A percentile compares a stretch with the other conserved stretches of the same genome.
These are phyloP conservation scores for Chenopodium berlandieri DNA, from an alignment of 148 eudicot species.

Conservation along the genomic window DNA sequence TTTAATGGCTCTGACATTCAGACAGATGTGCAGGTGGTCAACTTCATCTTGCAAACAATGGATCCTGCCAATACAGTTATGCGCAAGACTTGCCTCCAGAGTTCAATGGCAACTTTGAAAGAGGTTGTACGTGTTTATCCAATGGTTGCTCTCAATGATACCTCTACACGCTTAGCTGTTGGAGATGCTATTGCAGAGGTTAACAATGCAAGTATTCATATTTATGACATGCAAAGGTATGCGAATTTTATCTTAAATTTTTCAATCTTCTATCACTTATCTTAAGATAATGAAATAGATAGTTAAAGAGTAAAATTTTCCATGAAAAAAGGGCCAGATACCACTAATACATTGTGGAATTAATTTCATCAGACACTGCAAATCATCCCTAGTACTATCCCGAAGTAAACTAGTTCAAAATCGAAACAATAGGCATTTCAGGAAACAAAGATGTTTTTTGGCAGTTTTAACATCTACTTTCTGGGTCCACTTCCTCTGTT, in stretches of 20 bases:
- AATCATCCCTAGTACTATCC: not conserved
- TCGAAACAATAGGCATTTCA: not conserved
- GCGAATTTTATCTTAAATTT: not conserved
- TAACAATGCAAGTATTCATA: slow-evolving; percentile 66
- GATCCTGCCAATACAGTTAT: slow-evolving; percentile 85
- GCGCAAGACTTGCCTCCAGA: slow-evolving; percentile 83
- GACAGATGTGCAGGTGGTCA: slow-evolving; percentile 88
- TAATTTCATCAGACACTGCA: not conserved
- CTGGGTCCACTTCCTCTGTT: not conserved
- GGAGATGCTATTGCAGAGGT: slow-evolving; percentile 91
- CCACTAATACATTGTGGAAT: not conserved
- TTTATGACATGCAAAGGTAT: slow-evolving; percentile 95
- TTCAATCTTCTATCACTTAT: not conserved
- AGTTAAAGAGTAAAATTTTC: not conserved
- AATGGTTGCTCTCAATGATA: slow-evolving; percentile 84
- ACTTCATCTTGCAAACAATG: slow-evolving; percentile 87
- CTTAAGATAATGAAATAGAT: not conserved
- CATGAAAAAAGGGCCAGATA: not conserved
- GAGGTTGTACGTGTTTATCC: slow-evolving; percentile 85
- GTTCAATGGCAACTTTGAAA: slow-evolving; percentile 75
- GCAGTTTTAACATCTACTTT: not conserved
- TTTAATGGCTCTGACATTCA: slow-evolving; percentile 48
- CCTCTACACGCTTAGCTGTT: slow-evolving; percentile 80
- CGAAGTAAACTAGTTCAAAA: not conserved
- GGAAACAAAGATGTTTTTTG: not conserved